phyloP scores from a whole-genome alignment of 2,329 filamentous ascomycete species.

The Colletotrichum sp. region DNA sequence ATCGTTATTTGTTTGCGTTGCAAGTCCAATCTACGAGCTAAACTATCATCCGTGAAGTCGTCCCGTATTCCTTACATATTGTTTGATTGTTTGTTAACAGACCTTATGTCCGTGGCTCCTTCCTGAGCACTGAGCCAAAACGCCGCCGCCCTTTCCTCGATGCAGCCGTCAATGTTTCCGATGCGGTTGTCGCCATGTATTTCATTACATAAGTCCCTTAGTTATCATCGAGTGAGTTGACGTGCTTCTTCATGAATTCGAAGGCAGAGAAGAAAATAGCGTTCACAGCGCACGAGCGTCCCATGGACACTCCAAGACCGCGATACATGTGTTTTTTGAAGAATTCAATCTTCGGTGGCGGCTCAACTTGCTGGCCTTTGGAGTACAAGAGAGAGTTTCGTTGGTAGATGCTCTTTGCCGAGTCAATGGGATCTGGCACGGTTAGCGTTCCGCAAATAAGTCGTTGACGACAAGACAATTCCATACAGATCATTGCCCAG shows the following conservation, averaged over 20 bases:
- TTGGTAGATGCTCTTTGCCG: conserved; percentile 86
- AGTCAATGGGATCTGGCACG: conserved; percentile 71
- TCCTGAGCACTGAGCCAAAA: not conserved
- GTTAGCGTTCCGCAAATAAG: conserved; percentile 1
- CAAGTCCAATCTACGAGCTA: not conserved
- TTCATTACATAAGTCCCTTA: conserved; percentile 5
- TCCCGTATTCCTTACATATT: not conserved
- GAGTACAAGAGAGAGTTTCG: conserved; percentile 77
- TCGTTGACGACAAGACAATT: conserved; percentile 1
- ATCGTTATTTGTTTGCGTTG: not conserved
- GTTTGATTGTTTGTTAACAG: not conserved
- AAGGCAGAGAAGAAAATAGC: conserved; percentile 91
- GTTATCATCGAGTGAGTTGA: conserved; percentile 58
- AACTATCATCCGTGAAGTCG: not conserved
- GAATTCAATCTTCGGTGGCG: conserved; percentile 77
- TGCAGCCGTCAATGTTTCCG: not conserved
- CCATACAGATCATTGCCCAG: conserved; percentile 78
- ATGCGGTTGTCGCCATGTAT: not conserved
- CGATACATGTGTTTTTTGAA: conserved; percentile 82
- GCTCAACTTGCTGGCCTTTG: conserved; percentile 66
- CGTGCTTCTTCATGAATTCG: conserved; percentile 79
- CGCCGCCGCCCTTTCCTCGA: not conserved
- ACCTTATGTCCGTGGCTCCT: not conserved
- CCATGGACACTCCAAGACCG: conserved; percentile 83
- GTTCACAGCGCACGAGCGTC: conserved; percentile 81